Evolutionary conservation across 2,329 filamentous ascomycete genomes (phyloP).

Genomic region (Alternaria postmessia): DNA sequence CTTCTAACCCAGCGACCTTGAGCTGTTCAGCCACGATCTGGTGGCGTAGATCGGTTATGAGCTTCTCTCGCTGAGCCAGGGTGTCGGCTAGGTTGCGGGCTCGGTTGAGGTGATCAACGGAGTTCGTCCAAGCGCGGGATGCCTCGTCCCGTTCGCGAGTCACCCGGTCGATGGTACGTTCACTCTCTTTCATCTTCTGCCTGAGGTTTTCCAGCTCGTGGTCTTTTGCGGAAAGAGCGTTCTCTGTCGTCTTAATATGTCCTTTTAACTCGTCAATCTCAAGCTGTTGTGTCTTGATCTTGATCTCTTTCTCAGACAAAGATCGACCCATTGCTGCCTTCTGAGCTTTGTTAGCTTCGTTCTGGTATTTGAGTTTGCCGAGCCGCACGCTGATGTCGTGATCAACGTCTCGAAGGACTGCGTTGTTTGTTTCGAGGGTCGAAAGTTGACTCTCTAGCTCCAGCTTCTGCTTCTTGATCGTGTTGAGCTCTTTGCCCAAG

Average conservation of each 20-base stretch:
- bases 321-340: conserved; percentile 28
- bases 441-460: conserved; percentile 13
- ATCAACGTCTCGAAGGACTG: not conserved
- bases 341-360: conserved; percentile 26
- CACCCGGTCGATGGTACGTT: conserved; percentile 1
- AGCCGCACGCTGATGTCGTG: conserved; percentile 12
- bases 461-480: conserved; percentile 9
- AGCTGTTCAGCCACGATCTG: conserved; percentile 21
- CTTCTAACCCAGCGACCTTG: conserved; percentile 20
- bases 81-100: conserved; percentile 18
- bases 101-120: conserved; percentile 1
- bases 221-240: not conserved
- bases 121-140: not conserved
- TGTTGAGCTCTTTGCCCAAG: conserved; percentile 5
- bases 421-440: not conserved
- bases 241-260: conserved; percentile 22
- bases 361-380: conserved; percentile 25
- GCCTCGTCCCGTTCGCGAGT: conserved; percentile 12
- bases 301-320: conserved; percentile 24
- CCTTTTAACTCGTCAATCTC: conserved; percentile 13
- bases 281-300: conserved; percentile 26
- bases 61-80: conserved; percentile 19
- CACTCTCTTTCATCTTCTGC: not conserved
- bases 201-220: not conserved
- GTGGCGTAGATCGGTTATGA: conserved; percentile 16